Conservation (phyloP, 805 yeast genomes). For the Suhomyces prunicola region DNA sequence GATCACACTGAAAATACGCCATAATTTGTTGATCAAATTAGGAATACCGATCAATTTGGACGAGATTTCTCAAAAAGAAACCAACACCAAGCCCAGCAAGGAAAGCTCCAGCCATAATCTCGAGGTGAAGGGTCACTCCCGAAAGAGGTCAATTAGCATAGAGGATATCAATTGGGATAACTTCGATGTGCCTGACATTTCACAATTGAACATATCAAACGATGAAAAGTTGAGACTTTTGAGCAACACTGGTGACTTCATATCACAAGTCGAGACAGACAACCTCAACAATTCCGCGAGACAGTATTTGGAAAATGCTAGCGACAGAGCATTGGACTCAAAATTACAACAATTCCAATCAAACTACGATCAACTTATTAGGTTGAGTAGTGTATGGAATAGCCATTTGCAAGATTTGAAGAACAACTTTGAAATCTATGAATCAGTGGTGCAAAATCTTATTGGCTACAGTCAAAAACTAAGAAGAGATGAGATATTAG, state of each 20-base stretch:
- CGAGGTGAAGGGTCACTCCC: slow-evolving; percentile 1
- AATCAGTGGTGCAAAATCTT: slow-evolving; percentile 82
- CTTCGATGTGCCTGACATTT: slow-evolving; percentile 36
- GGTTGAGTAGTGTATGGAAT: slow-evolving; percentile 48
- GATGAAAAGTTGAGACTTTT: slow-evolving; percentile 25
- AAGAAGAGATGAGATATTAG: slow-evolving; percentile 48
- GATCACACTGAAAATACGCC: slow-evolving; percentile 63
- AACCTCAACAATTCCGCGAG: slow-evolving; percentile 30
- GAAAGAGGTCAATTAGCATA: slow-evolving; percentile 3
- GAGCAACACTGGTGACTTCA: slow-evolving; percentile 22
- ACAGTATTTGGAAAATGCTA: slow-evolving; percentile 20
- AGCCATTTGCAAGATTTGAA: slow-evolving; percentile 46
- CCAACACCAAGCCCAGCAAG: neutral
- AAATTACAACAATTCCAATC: slow-evolving; percentile 34
- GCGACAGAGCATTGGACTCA: slow-evolving; percentile 12
- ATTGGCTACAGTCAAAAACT: slow-evolving; percentile 87
- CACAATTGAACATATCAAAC: slow-evolving; percentile 25
- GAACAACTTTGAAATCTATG: slow-evolving; percentile 73
- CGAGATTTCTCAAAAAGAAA: slow-evolving; percentile 31
- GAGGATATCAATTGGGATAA: slow-evolving; percentile 32
- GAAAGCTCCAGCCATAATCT: neutral
- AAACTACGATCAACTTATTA: slow-evolving; percentile 24
- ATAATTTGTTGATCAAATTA: slow-evolving; percentile 58
- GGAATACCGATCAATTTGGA: slow-evolving; percentile 75
- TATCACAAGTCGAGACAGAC: slow-evolving; percentile 33